Evolutionary conservation across 2,329 filamentous ascomycete species (phyloP), one percentile per base, ranked within the genome.

Genomic region (Albifimbria verrucaria): DNA sequence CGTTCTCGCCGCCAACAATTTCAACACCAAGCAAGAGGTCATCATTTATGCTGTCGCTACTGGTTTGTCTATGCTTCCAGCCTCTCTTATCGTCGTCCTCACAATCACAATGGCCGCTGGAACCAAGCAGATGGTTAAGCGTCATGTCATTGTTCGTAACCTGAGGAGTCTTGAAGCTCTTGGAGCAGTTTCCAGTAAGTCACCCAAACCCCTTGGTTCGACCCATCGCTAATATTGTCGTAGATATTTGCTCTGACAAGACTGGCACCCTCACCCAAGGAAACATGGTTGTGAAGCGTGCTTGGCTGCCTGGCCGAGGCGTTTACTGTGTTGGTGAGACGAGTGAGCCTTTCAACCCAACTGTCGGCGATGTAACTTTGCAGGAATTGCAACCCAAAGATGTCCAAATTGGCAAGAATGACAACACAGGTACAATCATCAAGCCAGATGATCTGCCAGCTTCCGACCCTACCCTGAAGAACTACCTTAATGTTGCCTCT

Each of bases 401-500:
- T 25, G 71, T 70, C 18, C 22, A 65, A 42, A 68, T 66, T 48
- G 55, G 57, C 11, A 48, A 52, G 7, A 58, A 63, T 5, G 58
- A 66, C 15, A 58, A 57, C 1, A 62, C 67, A 47, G 62, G 70
- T 48, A 64, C 62, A 1, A 22, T 52, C 2, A 55, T 67, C 5
- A 51, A 68, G 2, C 54, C 66, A 1, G 36, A 59, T 2, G 60
- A 70, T 5, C 62, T 73, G 1, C 62, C 80, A 3, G 53, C 79
- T 5, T 65, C 76, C n/a, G 80, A 82, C 44, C 52, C 66, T 2
- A 63, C 70, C 2, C 68, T 88, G 1, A 69, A 77, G 54, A 73
- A 80, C 6, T 87, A 82, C 58, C 76, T 89, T 41, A 80, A 84
- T 51, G 77, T 87, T 23, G 82, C 85, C 6, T 81, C 85, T 0